phyloP scores from a whole-genome alignment of 208 protist species.

The Tritrichomonas musculus region DNA sequence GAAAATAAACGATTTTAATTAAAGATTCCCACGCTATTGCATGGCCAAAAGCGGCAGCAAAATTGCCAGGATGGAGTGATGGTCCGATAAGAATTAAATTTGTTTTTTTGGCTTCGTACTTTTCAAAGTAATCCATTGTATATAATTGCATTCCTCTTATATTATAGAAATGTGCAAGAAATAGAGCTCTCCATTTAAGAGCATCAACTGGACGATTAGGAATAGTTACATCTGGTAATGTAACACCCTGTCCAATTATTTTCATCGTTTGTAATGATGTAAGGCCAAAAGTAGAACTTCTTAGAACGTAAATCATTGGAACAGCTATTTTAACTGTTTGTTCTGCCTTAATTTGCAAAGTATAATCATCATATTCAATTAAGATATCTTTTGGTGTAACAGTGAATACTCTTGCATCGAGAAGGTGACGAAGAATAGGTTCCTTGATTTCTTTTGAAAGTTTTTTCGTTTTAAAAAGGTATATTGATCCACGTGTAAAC shows the following conservation, averaged over 20 bases:
- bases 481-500: not conserved
- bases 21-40: slow-evolving; percentile 17
- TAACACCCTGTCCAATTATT: not conserved
- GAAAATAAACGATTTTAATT: not conserved
- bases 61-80: not conserved
- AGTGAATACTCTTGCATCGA: not conserved
- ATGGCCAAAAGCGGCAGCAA: not conserved
- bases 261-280: not conserved
- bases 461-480: not conserved
- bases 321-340: not conserved
- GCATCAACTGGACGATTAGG: not conserved
- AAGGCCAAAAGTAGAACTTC: not conserved
- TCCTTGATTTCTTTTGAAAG: not conserved
- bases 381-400: not conserved
- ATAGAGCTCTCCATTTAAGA: not conserved
- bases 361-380: not conserved
- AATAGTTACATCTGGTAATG: not conserved
- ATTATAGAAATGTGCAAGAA: not conserved
- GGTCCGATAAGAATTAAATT: not conserved
- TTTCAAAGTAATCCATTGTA: not conserved
- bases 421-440: not conserved
- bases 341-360: not conserved
- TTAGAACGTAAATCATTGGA: not conserved
- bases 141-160: not conserved
- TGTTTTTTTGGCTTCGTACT: not conserved